Conservation (phyloP, 805 yeast species). For the Metschnikowia peoriensis region DNA sequence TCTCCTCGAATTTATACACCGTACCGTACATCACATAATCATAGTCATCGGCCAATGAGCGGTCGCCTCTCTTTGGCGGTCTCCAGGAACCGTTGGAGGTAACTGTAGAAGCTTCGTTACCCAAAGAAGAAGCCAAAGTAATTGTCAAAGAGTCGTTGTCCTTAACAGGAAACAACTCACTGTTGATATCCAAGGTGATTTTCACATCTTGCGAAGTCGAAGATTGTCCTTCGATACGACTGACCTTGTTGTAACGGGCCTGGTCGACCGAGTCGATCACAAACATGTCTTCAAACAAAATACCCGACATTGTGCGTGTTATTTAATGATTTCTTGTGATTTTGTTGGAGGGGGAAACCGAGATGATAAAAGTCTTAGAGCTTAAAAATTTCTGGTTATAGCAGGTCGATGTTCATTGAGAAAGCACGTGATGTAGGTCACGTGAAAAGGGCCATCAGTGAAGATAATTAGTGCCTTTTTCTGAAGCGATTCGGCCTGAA, state of each 20-base stretch:
- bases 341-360: slow-evolving; percentile 1
- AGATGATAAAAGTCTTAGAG: neutral
- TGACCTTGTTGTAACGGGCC: slow-evolving; percentile 88
- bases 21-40: slow-evolving; percentile 99
- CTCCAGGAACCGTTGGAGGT: slow-evolving; percentile 69
- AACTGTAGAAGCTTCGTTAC: slow-evolving; percentile 44
- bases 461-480: neutral
- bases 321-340: neutral
- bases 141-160: slow-evolving; percentile 77
- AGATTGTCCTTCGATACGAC: slow-evolving; percentile 85
- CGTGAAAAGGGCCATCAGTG: neutral
- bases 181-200: slow-evolving; percentile 84
- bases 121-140: slow-evolving; percentile 77
- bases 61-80: slow-evolving; percentile 80
- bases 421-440: neutral
- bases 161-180: slow-evolving; percentile 85
- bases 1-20: slow-evolving; percentile 94
- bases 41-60: slow-evolving; percentile 90
- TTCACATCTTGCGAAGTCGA: slow-evolving; percentile 77
- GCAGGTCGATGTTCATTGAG: neutral
- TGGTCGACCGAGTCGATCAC: slow-evolving; percentile 78
- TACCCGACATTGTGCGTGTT: slow-evolving; percentile 42
- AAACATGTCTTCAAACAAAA: slow-evolving; percentile 92
- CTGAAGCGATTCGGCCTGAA: too few relatives aligned
- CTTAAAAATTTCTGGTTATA: neutral